A percentile compares a stretch with the other conserved stretches of the same genome.
Conservation (phyloP, 1,284 basidiomycete genomes). For the Puccinia triticina region DNA sequence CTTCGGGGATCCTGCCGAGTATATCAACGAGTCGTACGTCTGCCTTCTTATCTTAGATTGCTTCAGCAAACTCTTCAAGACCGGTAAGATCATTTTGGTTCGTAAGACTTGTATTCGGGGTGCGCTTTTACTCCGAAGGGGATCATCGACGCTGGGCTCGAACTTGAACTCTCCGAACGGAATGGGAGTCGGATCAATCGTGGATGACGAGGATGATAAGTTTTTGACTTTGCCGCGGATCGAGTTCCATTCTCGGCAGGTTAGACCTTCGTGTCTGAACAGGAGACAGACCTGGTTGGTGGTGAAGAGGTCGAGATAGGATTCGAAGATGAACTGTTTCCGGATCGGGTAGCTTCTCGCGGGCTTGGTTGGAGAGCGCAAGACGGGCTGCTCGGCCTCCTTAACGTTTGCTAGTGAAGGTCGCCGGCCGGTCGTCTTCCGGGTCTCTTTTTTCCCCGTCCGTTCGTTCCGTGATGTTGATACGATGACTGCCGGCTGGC, state of each 20-base stretch:
- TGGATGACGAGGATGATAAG: slow-evolving; percentile 11
- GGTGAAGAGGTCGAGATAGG: slow-evolving; percentile 32
- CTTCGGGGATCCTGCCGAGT: not conserved
- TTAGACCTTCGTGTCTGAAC: slow-evolving; percentile 39
- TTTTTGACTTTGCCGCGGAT: slow-evolving; percentile 40
- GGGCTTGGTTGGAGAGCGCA: not conserved
- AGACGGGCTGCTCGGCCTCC: not conserved
- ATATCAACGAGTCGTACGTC: slow-evolving; percentile 15
- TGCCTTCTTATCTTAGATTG: not conserved
- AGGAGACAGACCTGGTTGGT: slow-evolving; percentile 31
- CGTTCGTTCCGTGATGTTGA: not conserved
- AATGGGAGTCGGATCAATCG: not conserved
- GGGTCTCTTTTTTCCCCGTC: not conserved
- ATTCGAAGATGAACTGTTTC: slow-evolving; percentile 49
- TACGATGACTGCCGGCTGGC: not conserved
- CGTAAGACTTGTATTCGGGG: slow-evolving; percentile 38
- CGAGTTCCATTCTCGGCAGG: slow-evolving; percentile 47
- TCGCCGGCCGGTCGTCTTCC: not conserved
- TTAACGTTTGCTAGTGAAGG: too few species aligned
- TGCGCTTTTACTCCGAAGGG: not conserved
- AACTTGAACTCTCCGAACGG: slow-evolving; percentile 26
- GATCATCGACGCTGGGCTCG: not conserved
- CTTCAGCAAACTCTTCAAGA: slow-evolving; percentile 21
- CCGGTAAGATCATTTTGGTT: slow-evolving; percentile 38
- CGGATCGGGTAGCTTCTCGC: slow-evolving; percentile 36